These are phyloP conservation scores for Crithidia mellificae DNA, from an alignment of 208 protist species.

Conservation along the genomic window DNA sequence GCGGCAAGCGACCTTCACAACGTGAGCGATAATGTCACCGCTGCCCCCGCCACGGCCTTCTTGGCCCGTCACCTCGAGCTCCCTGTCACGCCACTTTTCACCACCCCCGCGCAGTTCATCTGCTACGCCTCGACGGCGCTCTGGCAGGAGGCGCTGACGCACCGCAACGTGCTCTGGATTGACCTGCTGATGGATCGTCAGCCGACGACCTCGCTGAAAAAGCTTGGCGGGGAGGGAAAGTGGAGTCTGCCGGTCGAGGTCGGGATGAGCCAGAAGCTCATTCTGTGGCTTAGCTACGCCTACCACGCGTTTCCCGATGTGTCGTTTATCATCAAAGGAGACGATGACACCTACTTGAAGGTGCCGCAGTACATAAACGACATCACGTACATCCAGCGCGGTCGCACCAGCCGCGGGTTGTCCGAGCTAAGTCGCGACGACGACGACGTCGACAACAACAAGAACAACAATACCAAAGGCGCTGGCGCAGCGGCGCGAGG, in stretches of 20 bases:
- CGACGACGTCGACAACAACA: not conserved
- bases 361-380: constrained; percentile 60
- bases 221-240: constrained; percentile 18
- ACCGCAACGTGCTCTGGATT: constrained; percentile 37
- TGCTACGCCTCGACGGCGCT: constrained; percentile 28
- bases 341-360: constrained; percentile 57
- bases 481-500: no score
- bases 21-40: no score
- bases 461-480: no score
- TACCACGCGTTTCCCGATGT: constrained; percentile 40
- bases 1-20: no score
- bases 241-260: constrained; percentile 48
- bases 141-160: constrained; percentile 38
- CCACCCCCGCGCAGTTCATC: constrained; percentile 14
- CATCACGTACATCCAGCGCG: constrained; percentile 24
- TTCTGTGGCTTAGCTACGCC: constrained; percentile 46
- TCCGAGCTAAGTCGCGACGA: not conserved
- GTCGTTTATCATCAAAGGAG: constrained; percentile 47
- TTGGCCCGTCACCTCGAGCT: no score
- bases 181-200: constrained; percentile 38
- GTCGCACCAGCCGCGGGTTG: constrained; percentile 7
- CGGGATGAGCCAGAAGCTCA: constrained; percentile 51
- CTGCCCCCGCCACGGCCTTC: no score
- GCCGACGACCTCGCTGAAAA: constrained; percentile 13
- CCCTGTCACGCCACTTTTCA: constrained; percentile 12